Evolutionary conservation across 2,329 filamentous ascomycete species (phyloP).

Genomic region (Exserohilum turcica): DNA sequence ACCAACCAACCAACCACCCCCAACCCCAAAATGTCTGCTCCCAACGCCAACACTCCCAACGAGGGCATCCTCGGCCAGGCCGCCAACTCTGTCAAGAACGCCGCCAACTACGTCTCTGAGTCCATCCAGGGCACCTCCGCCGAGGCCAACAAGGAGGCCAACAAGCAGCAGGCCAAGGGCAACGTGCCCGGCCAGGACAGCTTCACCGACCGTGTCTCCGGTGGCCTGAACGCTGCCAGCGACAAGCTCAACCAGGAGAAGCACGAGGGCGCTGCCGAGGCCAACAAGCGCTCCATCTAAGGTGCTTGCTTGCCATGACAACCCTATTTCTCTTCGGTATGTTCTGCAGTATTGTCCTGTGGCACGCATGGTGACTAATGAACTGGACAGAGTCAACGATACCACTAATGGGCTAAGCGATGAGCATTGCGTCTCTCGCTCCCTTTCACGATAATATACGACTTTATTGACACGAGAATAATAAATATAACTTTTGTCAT

Average conservation of each 20-base stretch:
- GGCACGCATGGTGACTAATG: neutral
- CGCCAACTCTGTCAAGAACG: conserved; percentile 56
- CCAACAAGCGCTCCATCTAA: conserved; percentile 54
- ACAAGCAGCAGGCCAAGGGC: conserved; percentile 64
- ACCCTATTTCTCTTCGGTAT: conserved; percentile 27
- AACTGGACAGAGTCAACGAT: conserved; percentile 16
- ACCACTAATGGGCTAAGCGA: conserved; percentile 19
- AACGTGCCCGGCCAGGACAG: conserved; percentile 57
- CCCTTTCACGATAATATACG: conserved; percentile 20
- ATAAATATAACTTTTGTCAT: conserved; percentile 30
- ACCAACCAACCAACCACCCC: conserved; percentile 13
- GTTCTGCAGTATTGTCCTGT: neutral
- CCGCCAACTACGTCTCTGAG: conserved; percentile 72
- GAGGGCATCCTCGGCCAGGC: conserved; percentile 52
- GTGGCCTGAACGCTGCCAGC: conserved; percentile 56
- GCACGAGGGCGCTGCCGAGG: conserved; percentile 57
- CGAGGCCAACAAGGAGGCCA: conserved; percentile 68
- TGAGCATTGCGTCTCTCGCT: conserved; percentile 28
- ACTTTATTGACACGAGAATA: conserved; percentile 36
- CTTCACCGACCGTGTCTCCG: conserved; percentile 57
- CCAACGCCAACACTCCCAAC: conserved; percentile 52
- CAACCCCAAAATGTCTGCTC: conserved; percentile 49
- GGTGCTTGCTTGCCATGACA: conserved; percentile 17
- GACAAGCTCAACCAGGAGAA: conserved; percentile 61
- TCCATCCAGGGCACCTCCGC: conserved; percentile 62